Conservation (phyloP, 768 basidiomycete species). For the Termitomyces heimii region DNA sequence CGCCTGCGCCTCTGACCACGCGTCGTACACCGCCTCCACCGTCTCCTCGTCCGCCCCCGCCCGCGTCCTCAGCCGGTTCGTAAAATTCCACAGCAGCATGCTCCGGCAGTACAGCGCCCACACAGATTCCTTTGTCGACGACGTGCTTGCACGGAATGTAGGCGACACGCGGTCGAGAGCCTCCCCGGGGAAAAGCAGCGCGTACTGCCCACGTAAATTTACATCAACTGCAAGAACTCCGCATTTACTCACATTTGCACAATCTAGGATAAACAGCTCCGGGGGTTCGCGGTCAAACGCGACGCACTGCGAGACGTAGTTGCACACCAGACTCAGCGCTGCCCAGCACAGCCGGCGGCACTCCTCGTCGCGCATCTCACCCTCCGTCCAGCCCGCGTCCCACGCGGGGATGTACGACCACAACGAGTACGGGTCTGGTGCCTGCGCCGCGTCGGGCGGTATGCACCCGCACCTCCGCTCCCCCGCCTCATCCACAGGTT, state of each 20-base stretch:
- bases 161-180: conserved; percentile 44
- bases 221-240: conserved; percentile 6
- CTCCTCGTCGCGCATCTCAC: conserved; percentile 60
- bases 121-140: conserved; percentile 67
- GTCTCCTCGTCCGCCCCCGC: conserved; percentile 41
- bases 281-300: conserved; percentile 56
- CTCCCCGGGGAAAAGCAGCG: conserved; percentile 72
- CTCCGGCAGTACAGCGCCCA: conserved; percentile 81
- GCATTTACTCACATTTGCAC: conserved; percentile 51
- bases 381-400: conserved; percentile 50
- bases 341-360: conserved; percentile 75
- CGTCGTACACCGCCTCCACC: conserved; percentile 52
- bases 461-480: conserved; percentile 42
- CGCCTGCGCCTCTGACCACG: conserved; percentile 59
- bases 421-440: conserved; percentile 31
- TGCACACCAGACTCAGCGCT: conserved; percentile 61
- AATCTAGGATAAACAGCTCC: conserved; percentile 54
- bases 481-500: conserved; percentile 22
- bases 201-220: conserved; percentile 36
- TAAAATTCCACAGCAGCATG: conserved; percentile 78
- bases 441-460: conserved; percentile 26
- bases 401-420: conserved; percentile 55
- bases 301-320: conserved; percentile 62
- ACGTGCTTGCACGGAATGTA: conserved; percentile 30
- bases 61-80: conserved; percentile 43